Base-by-base conservation (phyloP, 208 protist species). In the Phytomonas francai region DNA sequence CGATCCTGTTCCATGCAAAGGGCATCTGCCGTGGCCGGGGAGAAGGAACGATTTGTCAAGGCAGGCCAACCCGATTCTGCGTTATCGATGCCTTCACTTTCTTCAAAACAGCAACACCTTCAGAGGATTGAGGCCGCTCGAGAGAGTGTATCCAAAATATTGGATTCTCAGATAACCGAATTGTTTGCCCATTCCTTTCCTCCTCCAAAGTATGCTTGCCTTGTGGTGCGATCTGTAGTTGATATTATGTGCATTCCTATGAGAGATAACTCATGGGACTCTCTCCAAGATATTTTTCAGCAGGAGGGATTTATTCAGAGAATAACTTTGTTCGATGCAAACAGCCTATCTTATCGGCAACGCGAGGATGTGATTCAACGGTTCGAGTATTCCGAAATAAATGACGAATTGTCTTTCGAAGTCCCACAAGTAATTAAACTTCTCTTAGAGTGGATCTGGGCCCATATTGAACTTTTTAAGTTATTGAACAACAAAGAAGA, bases 271-370 rank as follows among this genome's bases (percentile, higher is more conserved):
- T 51, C 56, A 51, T 85, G 76, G 80, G 16, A 16, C 16, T 22
- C 42, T 65, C 65, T 80, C 51, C 69, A 77, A 59, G 61, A 34
- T 30, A 39, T 73, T 28, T 58, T 79, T 11, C 68, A 63, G 16
- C 66, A 74, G 30, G 22, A 34, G n/a, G 71, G 70, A 22, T 85
- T 85, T 68, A 65, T 85, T 49, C 54, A 69, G 8, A 51, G 51
- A n/a, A 74, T 85, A 32, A 65, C 63, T 29, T 45, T 61, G 14
- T 85, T 85, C 73, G 80, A 85, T 59, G 67, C 68, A 33, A 64
- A 63, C 31, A 70, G 60, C 25, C 22, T 85, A 3, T 69, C 76
- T 45, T 5, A 39, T 2, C 33, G 63, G 30, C 73, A 64, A 14
- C 62, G 64, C 4, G 22, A 19, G 9, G 73, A 85, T 36, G 63